These are phyloP conservation scores for Breviolum minutum DNA, from an alignment of 73 alveolate species.

Conservation along the genomic window DNA sequence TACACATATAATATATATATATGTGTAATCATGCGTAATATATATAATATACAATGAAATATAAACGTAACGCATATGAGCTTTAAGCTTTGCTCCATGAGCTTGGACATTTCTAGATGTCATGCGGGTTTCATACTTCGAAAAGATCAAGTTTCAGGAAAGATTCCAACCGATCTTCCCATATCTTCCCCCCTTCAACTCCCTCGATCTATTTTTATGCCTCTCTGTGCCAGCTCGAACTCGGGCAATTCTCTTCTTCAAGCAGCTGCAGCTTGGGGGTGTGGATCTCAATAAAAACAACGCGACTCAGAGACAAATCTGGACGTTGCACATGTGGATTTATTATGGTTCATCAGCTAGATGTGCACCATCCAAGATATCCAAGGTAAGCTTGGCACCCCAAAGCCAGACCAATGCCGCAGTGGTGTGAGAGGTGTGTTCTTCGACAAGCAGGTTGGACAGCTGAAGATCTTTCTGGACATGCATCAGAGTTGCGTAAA, in stretches of 20 bases:
- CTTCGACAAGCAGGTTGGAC: slow-evolving; percentile 75
- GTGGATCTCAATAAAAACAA: background rate
- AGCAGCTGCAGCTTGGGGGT: slow-evolving; percentile 67
- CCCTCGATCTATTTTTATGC: no score
- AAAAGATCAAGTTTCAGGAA: no score
- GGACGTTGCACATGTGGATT: background rate
- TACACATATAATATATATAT: no score
- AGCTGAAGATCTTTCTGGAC: background rate
- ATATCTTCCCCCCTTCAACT: no score
- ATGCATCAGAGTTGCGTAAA: background rate
- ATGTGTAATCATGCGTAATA: no score
- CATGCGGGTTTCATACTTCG: no score
- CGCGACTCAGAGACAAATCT: background rate
- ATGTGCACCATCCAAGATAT: background rate
- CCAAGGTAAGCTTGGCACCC: slow-evolving; percentile 77
- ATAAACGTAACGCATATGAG: background rate
- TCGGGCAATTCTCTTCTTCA: slow-evolving; percentile 90
- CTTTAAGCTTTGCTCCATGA: background rate
- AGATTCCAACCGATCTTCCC: no score
- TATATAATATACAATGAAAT: no score
- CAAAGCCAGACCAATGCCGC: slow-evolving; percentile 95
- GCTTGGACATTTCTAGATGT: background rate
- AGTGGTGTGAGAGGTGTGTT: slow-evolving; percentile 89
- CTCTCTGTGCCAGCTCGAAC: slow-evolving; percentile 36
- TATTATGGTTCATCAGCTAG: background rate